Evolutionary conservation across 768 basidiomycete species (phyloP), one percentile per base, ranked within the genome.

Genomic region (Gloeophyllum trabeum): DNA sequence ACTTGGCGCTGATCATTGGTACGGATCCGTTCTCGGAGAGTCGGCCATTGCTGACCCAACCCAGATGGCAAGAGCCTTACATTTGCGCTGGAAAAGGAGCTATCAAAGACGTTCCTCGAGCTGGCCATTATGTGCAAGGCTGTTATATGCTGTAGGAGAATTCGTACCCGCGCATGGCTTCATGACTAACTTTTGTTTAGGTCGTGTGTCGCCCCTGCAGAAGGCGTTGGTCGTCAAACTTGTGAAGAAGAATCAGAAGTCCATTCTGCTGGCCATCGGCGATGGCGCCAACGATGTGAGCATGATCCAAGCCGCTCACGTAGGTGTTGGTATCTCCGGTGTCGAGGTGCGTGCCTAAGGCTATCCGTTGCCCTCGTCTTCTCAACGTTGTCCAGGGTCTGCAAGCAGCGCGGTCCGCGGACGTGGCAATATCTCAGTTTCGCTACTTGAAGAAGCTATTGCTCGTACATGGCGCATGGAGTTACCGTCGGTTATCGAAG

Each of bases 271-370:
- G 6, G 94, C 94, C 3, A 97, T 98, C 40, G 94, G 94, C 18
- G 94, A 98, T 49, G 94, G 94, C 39, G 94, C 94, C 2, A 98
- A 97, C 59, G 94, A 98, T 59, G 94, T 98, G 51, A 89, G 89
- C 57, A 98, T 98, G 94, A 98, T 98, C 46, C 94, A 98, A 57
- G 94, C 94, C 25, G 94, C 94, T 0, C 94, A 98, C 56, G 88
- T 98, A 36, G 94, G 94, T 23, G 83, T 98, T 42, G 94, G 94
- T 52, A 98, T 98, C 38, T 97, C 93, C 35, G 94, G 94, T 41
- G 87, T 97, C 19, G 94, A 99, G 73, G 90, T 88, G 50, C 12
- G 67, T 53, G 4, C 23, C 25, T 3, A 5, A 19, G 13, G 35
- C 24, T 24, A 24, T 18, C 12, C 19, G 22, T 13, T 3, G 1